Base-by-base conservation (phyloP, 1,284 basidiomycete genomes). In the Cryptococcus sp. region DNA sequence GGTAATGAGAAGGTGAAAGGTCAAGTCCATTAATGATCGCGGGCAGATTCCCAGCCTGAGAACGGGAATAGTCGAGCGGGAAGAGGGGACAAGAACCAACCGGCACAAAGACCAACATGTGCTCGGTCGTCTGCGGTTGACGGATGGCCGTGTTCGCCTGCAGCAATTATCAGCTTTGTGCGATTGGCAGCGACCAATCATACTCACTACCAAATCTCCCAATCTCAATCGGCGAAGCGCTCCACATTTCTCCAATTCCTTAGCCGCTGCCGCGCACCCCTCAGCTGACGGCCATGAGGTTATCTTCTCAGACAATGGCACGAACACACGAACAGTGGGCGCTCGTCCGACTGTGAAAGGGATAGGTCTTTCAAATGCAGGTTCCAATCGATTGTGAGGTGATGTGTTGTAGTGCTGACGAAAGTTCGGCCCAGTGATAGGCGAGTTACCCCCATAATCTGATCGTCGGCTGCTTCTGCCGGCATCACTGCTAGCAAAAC, bases 1-100 rank as follows among this genome's bases (percentile, higher is more conserved):
- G 72, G 59, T 78, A 78, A 65, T 79, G 79, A 0, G 74, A 73
- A n/a, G 79, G 79, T 17, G 78, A 72, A 8, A 78, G 54, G n/a
- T 68, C 52, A 60, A 80, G 76, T 8, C 71, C 74, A 58, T 79
- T 70, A 45, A 80, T 53, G 54, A 73, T 74, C 16, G 66, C 62
- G 16, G 79, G 79, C 6, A 80, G 68, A 62, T 78, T 73, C 1
- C 75, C 75, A 4, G 65, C 65, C 4, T 51, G 47, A 22, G 62
- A 65, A 61, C 71, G 67, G 5, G 64, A 63, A 56, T 78, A 78
- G 60, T 77, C 73, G 35, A 79, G 67, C 16, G 78, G 78, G 17
- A 78, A 67, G 20, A 77, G 71, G 35, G 74, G 67, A 46, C 76
- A 75, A 46, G 68, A 67, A 50, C 72, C 58, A 35, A 65, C 71